Evolutionary conservation across 495 filamentous ascomycete species (phyloP), one percentile per base, ranked within the genome.

Genomic region (Antarctomyces pellizariae): DNA sequence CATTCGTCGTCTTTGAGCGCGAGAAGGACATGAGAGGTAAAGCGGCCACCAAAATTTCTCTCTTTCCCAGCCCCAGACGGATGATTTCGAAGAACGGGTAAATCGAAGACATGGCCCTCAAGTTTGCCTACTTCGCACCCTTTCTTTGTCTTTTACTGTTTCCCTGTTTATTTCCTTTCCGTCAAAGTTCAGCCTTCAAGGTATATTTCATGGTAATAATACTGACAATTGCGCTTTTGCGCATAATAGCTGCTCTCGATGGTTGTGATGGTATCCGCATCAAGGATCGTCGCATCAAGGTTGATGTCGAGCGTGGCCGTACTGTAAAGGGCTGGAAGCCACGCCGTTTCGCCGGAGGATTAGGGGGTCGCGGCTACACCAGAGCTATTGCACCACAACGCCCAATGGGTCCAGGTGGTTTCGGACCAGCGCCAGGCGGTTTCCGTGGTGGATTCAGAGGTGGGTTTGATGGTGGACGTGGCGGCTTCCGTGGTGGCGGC

Each of bases 11-110:
- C 25, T 97, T 82, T 47, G 84, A 95, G 52, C 71, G 78, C 42
- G 86, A 95, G 49, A 83, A 84, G 52, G 86, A 97, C 44, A 93
- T 97, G 89, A 93, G 90, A 73, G 84, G 86, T 92, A 91, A 60
- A 52, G 38, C 44, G 43, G 31, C 35, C 37, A 46, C 31, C 34
- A 37, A 31, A 47, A 41, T 36, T 32, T 41, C 36, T 42, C 32
- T 35, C 43, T 40, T 41, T 49, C 39, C 44, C 38, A 46, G 38
- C 33, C 34, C 36, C 31, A 42, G 33, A 38, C 29, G 40, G 34
- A 34, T 40, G 35, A 42, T 32, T 37, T 38, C 43, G 45, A 41
- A 48, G 19, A 25, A 7, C 19, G n/a, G n/a, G n/a, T 22, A 22
- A 22, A 22, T 7, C 34, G 29, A 47, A 50, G 41, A 48, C 40